Conservation (phyloP, 192 early-diverging fungal genomes). For the Backusella mclennaniae region DNA sequence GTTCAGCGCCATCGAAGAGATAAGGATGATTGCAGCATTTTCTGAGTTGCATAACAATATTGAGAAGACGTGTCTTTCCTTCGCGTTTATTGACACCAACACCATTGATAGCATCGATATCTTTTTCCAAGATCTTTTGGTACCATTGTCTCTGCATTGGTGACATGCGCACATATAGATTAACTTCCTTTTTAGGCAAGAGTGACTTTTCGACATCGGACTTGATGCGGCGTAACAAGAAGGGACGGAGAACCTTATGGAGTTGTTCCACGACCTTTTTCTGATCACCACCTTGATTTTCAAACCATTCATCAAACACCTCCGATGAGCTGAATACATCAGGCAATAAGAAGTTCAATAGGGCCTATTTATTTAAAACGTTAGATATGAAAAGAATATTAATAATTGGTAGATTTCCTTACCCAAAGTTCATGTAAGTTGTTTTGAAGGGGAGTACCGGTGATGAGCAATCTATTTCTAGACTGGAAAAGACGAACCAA, state of each 20-base stretch:
- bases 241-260: conserved; percentile 72
- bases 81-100: conserved; percentile 65
- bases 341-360: conserved; percentile 96
- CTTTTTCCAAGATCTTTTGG: conserved; percentile 91
- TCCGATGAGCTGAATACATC: conserved; percentile 94
- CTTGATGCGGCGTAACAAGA: conserved; percentile 89
- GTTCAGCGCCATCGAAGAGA: conserved; percentile 88
- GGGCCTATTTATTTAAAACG: conserved; percentile 43
- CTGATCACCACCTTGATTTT: conserved; percentile 71
- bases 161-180: conserved; percentile 92
- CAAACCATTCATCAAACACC: conserved; percentile 96
- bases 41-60: conserved; percentile 94
- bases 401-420: neutral
- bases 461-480: conserved; percentile 86
- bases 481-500: conserved; percentile 92
- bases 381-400: neutral
- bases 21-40: conserved; percentile 98
- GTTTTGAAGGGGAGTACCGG: conserved; percentile 97
- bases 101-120: conserved; percentile 97
- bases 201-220: conserved; percentile 95
- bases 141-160: conserved; percentile 97
- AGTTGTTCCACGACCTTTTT: conserved; percentile 59
- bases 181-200: conserved; percentile 91
- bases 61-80: conserved; percentile 88
- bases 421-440: conserved; percentile 98